phyloP scores from a whole-genome alignment of 371 early-diverging fungal genomes.

The Cladochytrium tenue region DNA sequence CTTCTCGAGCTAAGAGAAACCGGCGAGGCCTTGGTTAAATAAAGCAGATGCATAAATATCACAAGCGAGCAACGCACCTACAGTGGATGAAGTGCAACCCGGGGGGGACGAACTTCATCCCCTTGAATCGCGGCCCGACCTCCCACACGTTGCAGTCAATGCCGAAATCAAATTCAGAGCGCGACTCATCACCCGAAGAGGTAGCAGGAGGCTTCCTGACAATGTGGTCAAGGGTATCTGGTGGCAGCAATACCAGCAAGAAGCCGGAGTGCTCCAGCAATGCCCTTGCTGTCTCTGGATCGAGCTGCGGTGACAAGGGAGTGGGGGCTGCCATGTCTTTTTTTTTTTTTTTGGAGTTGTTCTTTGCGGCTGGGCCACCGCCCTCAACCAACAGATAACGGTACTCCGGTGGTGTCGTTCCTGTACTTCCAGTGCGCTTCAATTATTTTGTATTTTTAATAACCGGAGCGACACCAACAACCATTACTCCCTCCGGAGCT shows the following conservation, averaged over 20 bases:
- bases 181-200: no score
- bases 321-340: no score
- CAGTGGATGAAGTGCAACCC: conserved; percentile 92
- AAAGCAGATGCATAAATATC: neutral
- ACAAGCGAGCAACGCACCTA: conserved; percentile 49
- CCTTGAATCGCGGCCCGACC: conserved; percentile 87
- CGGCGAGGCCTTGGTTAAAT: conserved; percentile 1
- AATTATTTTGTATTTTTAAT: no score
- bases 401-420: no score
- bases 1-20: conserved; percentile 5
- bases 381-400: no score
- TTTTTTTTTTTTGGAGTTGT: no score
- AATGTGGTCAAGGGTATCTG: neutral
- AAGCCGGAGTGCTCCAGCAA: neutral
- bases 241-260: neutral
- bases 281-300: neutral
- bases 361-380: no score
- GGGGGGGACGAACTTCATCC: conserved; percentile 90
- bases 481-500: no score
- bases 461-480: no score
- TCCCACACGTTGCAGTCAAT: conserved; percentile 91
- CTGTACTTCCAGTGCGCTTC: no score
- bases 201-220: no score
- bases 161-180: conserved; percentile 88
- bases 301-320: neutral